Base-by-base conservation (phyloP, 139 green algal species). In the Mesostigma viride region DNA sequence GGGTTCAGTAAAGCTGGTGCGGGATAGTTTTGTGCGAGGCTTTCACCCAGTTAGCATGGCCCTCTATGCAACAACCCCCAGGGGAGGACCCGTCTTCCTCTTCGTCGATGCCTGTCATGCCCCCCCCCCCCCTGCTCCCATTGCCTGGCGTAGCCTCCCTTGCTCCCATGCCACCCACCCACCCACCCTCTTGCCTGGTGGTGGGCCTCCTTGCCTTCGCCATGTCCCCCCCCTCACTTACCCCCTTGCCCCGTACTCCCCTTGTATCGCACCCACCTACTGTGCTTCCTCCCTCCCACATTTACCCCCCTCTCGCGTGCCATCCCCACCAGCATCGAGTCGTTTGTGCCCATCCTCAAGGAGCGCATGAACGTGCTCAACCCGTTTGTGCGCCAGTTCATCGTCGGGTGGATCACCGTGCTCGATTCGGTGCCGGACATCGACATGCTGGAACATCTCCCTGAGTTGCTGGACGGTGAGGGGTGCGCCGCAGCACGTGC, bases 391-490 rank as follows among this genome's bases (percentile, higher is more conserved):
- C 78, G 90, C 33, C 69, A 79, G 62, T 88, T 95, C 62, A 73
- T 96, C 69, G 79, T 95, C 2, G 73, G 69, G 31, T 95, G 89
- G 90, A 84, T 95, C 47, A 79, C 73, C 0, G 64, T 94, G 34
- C 81, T 96, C 59, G 87, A 94, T 73, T 84, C 68, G 33, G 78
- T 95, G 48, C 92, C 89, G 0, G 85, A 94, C 68, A 79, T 95
- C 1, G 83, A 94, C 76, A 87, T 98, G 80, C 79, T 95, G 48
- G 62, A 68, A 0, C 84, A 90, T 79, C 79, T 98, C 53, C 91
- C 92, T 0, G 69, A 87, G 28, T 83, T 97, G 65, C 77, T 97
- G 60, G 89, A 91, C 26, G 87, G 69, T 75, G 20, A 28, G 64
- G 5, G 40, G 40, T n/a, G n/a, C n/a, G 80, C 79, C 94, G 48